Conservation (phyloP, 179 eudicot species). For the Actinidia polygama region DNA sequence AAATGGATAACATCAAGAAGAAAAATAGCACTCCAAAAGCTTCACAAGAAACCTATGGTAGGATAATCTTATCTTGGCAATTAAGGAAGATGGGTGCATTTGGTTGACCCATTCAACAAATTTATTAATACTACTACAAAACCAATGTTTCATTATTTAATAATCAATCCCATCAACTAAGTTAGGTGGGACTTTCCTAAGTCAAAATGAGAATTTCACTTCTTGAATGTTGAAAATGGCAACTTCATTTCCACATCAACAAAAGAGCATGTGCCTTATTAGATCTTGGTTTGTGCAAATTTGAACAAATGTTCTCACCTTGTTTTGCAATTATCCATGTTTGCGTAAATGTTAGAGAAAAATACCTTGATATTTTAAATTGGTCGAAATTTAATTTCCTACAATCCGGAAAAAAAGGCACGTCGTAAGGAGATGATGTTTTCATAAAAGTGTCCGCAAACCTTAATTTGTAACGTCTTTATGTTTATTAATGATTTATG, state of each 20-base stretch:
- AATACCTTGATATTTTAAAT: too few relatives aligned
- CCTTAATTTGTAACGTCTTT: too few relatives aligned
- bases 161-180: not conserved
- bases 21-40: not conserved
- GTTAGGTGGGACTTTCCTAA: not conserved
- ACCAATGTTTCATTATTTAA: not conserved
- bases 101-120: constrained; percentile 5
- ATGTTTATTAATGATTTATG: too few relatives aligned
- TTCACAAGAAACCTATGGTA: not conserved
- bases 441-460: too few relatives aligned
- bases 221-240: not conserved
- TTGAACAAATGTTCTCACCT: too few relatives aligned
- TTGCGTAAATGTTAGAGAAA: not conserved
- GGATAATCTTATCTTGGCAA: not conserved
- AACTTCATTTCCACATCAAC: not conserved
- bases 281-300: too few relatives aligned
- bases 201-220: not conserved
- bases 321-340: not conserved
- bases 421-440: too few relatives aligned
- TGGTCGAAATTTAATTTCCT: too few relatives aligned
- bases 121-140: not conserved
- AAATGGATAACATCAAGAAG: not conserved
- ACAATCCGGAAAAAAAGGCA: too few relatives aligned
- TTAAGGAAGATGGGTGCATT: not conserved
- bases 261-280: too few relatives aligned